A percentile compares a stretch with the other conserved stretches of the same genome.
These are phyloP conservation scores for Colletotrichum sp. DNA, from an alignment of 2,329 filamentous ascomycete genomes.

Conservation along the genomic window DNA sequence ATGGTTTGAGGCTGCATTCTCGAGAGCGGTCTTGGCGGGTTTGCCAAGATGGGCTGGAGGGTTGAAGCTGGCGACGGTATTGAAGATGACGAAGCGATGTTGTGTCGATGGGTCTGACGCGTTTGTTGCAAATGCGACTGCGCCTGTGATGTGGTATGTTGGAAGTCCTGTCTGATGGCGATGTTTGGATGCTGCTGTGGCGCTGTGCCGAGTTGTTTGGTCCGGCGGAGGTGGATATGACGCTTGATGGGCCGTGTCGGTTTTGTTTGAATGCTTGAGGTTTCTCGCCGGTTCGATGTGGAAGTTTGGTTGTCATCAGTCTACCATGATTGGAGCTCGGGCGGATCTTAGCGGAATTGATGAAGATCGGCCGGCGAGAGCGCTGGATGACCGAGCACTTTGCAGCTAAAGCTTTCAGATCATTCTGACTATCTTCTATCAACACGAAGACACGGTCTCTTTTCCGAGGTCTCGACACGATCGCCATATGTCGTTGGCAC, in stretches of 20 bases:
- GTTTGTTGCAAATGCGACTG: not conserved
- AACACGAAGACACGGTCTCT: not conserved
- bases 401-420: too few relatives aligned
- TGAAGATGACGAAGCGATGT: not conserved
- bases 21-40: not conserved
- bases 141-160: not conserved
- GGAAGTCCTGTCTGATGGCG: not conserved
- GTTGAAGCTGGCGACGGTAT: not conserved
- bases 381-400: fast-evolving
- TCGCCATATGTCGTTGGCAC: not conserved
- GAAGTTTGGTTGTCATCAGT: not conserved
- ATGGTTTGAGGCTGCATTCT: not conserved
- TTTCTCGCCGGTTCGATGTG: not conserved
- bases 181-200: not conserved
- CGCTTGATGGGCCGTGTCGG: not conserved
- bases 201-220: not conserved
- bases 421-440: too few relatives aligned
- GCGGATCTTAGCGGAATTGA: too few relatives aligned
- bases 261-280: not conserved
- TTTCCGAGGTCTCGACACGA: not conserved
- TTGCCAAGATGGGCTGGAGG: not conserved
- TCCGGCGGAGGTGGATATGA: not conserved
- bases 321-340: not conserved
- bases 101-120: not conserved
- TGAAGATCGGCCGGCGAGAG: not conserved